Evolutionary conservation across 345 rosid species (phyloP).

Genomic region (Eucalyptus cloeziana): DNA sequence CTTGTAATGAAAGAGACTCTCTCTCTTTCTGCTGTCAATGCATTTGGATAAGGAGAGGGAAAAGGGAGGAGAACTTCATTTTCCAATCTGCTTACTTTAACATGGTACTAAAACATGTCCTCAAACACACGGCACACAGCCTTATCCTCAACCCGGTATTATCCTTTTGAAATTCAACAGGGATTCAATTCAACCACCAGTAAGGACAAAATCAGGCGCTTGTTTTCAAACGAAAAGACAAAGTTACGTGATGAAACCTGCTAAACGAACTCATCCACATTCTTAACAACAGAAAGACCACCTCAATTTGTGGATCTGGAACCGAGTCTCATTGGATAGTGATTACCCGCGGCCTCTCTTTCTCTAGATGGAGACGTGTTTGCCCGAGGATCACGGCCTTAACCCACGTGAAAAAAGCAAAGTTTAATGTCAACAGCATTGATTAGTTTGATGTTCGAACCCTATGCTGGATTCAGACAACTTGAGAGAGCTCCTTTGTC

Average conservation of each 20-base stretch:
- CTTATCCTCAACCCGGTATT: neutral
- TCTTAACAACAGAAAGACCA: neutral
- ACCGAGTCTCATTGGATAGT: neutral
- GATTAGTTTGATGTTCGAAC: neutral
- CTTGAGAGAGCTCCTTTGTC: neutral
- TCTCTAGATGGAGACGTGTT: neutral
- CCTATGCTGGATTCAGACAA: neutral
- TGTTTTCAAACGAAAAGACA: neutral
- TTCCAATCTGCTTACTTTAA: neutral
- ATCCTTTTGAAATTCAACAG: neutral
- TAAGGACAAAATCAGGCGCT: neutral
- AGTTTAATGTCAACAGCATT: neutral
- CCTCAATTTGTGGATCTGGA: neutral
- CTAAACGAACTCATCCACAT: neutral
- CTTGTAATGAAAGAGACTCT: neutral
- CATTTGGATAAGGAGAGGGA: neutral
- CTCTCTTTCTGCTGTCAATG: neutral
- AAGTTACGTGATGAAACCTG: neutral
- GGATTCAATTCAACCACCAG: neutral
- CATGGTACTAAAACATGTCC: neutral
- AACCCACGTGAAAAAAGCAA: neutral
- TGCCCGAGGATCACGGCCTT: neutral
- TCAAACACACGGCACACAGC: neutral
- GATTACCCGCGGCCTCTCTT: neutral
- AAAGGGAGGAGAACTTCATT: conserved; percentile 11